A percentile compares a stretch with the other conserved stretches of the same genome.
These are phyloP conservation scores for Hyphopichia homilentoma DNA, from an alignment of 805 yeast genomes.

Conservation along the genomic window DNA sequence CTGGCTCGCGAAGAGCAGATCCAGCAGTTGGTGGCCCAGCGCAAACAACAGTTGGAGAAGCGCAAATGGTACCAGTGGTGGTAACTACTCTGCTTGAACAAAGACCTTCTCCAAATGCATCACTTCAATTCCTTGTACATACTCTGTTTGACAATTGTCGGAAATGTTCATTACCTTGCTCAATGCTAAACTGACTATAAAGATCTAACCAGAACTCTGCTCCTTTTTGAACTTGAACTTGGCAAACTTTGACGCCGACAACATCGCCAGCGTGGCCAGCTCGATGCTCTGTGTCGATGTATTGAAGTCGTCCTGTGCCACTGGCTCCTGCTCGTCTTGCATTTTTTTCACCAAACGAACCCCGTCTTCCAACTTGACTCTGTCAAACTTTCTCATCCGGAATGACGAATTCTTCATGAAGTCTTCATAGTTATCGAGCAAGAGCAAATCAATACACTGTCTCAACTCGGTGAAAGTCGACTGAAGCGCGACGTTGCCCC, in stretches of 20 bases:
- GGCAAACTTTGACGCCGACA: slow-evolving; percentile 32
- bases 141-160: slow-evolving; percentile 18
- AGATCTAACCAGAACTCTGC: no score
- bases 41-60: slow-evolving; percentile 14
- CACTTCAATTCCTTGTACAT: slow-evolving; percentile 3
- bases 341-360: slow-evolving; percentile 54
- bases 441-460: slow-evolving; percentile 72
- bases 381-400: slow-evolving; percentile 56
- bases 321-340: slow-evolving; percentile 17
- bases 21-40: slow-evolving; percentile 26
- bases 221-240: slow-evolving; percentile 14
- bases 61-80: not conserved
- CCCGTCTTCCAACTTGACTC: slow-evolving; percentile 74
- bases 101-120: not conserved
- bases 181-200: no score
- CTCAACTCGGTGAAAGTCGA: slow-evolving; percentile 76
- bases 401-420: slow-evolving; percentile 49
- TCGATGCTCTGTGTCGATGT: slow-evolving; percentile 9
- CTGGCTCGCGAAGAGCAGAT: slow-evolving; percentile 18
- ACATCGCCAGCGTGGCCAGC: no score
- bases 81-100: not conserved
- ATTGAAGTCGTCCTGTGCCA: slow-evolving; percentile 6
- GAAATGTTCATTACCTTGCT: no score
- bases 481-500: slow-evolving; percentile 51
- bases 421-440: slow-evolving; percentile 59